Percentiles rank a stretch among this genome's conserved stretches.
These are phyloP conservation scores for Blastomyces parvus DNA, from an alignment of 2,329 filamentous ascomycete species.

Conservation along the genomic window DNA sequence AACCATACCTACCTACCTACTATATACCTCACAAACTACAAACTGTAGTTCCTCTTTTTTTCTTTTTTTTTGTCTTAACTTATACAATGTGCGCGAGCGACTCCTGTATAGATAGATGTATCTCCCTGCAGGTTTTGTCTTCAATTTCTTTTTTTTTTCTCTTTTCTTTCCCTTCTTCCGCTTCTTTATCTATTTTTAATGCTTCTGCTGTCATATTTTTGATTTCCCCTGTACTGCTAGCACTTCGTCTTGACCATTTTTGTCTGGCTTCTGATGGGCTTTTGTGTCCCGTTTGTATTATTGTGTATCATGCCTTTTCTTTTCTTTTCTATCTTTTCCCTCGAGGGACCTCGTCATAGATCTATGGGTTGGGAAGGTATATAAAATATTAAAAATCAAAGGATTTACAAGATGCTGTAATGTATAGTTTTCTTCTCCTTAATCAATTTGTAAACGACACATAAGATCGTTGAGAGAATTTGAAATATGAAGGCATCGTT, in stretches of 20 bases:
- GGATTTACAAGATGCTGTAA: too few species aligned
- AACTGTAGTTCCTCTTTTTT: too few species aligned
- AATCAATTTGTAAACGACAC: too few species aligned
- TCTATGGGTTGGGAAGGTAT: background rate
- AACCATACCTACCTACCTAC: background rate
- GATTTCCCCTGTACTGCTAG: background rate
- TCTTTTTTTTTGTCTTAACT: too few species aligned
- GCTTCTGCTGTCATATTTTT: constrained; percentile 1
- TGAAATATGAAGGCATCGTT: too few species aligned
- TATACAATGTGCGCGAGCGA: background rate
- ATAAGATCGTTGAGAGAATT: too few species aligned
- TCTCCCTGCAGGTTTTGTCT: background rate
- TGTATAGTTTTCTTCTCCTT: too few species aligned
- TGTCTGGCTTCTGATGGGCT: background rate
- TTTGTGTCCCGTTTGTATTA: background rate
- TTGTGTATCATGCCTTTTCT: background rate
- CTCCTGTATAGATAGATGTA: background rate
- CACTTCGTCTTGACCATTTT: background rate
- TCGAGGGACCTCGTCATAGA: background rate
- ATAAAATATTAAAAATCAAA: background rate
- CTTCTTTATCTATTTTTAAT: too few species aligned
- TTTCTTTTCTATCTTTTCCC: background rate
- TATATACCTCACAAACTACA: background rate
- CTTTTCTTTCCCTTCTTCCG: too few species aligned
- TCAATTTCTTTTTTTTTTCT: background rate